Percentiles rank a stretch among this genome's conserved stretches.
phyloP scores from a whole-genome alignment of 148 eudicot species.

The Chenopodium suecicum region DNA sequence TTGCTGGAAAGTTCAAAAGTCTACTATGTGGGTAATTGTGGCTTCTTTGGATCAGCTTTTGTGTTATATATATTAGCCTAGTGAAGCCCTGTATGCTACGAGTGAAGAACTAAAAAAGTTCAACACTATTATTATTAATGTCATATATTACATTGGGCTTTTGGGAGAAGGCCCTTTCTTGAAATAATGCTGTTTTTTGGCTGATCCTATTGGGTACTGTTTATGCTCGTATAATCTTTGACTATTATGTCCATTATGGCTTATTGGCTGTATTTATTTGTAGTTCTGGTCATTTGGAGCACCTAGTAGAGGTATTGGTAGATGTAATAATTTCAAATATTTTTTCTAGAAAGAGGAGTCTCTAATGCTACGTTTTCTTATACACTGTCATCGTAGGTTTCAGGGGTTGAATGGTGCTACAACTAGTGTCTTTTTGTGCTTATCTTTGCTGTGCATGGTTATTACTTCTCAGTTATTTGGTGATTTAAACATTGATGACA shows the following conservation, averaged over 20 bases:
- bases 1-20: background rate
- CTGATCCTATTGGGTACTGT: background rate
- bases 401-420: background rate
- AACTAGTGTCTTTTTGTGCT: background rate
- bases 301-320: background rate
- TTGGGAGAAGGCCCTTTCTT: background rate
- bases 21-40: background rate
- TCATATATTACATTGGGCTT: background rate
- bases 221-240: background rate
- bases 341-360: background rate
- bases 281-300: background rate
- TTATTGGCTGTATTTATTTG: background rate
- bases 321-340: background rate
- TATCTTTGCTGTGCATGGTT: background rate
- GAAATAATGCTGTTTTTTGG: background rate
- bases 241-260: background rate
- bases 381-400: no score
- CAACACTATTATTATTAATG: no score
- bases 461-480: background rate
- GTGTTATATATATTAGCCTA: background rate
- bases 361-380: background rate
- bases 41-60: background rate
- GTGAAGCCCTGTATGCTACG: background rate
- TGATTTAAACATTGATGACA: background rate
- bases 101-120: background rate